Evolutionary conservation across 208 protist genomes (phyloP).

Genomic region (Herpetomonas samuelpessoai): DNA sequence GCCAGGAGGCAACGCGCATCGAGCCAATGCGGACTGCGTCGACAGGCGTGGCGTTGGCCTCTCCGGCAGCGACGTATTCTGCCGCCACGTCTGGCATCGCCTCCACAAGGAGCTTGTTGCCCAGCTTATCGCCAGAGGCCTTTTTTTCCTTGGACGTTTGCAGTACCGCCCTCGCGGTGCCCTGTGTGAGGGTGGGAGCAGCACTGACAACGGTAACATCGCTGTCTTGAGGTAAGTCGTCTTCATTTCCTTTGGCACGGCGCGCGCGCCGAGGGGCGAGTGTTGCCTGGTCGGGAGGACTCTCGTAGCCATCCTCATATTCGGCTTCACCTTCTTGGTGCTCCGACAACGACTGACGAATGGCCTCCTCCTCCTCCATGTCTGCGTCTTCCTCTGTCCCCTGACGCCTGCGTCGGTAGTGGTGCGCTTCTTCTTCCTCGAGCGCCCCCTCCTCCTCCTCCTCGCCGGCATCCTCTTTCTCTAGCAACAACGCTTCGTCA

Average conservation of each 20-base stretch:
- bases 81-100: constrained; percentile 54
- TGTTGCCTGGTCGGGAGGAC: too few species aligned
- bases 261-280: too few species aligned
- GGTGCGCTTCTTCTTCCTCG: background rate
- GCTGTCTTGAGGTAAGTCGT: too few species aligned
- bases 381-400: constrained; percentile 1
- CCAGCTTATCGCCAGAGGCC: constrained; percentile 6
- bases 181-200: background rate
- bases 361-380: constrained; percentile 11
- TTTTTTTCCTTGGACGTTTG: too few species aligned
- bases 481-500: too few species aligned
- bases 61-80: constrained; percentile 51
- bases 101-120: constrained; percentile 46
- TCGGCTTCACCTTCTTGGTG: too few species aligned
- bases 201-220: too few species aligned
- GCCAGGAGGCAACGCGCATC: constrained; percentile 48
- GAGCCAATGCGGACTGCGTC: constrained; percentile 40
- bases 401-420: constrained; percentile 6
- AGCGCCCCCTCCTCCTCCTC: constrained; percentile 9
- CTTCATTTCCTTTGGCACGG: too few species aligned
- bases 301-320: too few species aligned
- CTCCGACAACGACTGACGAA: too few species aligned
- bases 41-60: constrained; percentile 29
- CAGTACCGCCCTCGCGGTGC: background rate
- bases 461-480: background rate